Percentiles rank a stretch among this genome's conserved stretches.
Conservation (phyloP, 2,329 filamentous ascomycete genomes). For the Bipolaris gigantea region DNA sequence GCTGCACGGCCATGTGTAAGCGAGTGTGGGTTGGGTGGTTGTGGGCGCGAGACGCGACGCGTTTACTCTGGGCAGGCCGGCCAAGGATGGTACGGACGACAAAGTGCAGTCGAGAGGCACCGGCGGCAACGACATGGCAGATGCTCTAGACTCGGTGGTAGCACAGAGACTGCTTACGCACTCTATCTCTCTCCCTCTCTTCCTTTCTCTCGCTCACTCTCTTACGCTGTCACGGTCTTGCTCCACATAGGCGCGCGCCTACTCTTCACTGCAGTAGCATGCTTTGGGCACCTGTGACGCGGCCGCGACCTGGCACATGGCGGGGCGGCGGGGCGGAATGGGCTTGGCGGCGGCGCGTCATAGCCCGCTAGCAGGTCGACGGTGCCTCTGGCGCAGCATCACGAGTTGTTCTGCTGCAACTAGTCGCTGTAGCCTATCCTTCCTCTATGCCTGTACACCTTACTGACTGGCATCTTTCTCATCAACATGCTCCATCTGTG, state of each 20-base stretch:
- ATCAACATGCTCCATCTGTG: neutral
- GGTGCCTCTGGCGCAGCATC: neutral
- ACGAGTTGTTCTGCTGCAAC: slow-evolving; percentile 7
- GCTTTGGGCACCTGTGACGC: neutral
- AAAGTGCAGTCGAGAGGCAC: neutral
- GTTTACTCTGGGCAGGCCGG: slow-evolving; percentile 5
- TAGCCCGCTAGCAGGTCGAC: slow-evolving; percentile 5
- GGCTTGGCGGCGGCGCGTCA: slow-evolving; percentile 18
- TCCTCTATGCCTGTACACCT: slow-evolving; percentile 2
- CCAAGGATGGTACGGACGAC: neutral
- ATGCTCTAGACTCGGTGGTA: neutral
- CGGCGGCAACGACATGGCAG: neutral
- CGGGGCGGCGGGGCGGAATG: neutral
- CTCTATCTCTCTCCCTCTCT: neutral
- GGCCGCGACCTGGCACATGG: neutral
- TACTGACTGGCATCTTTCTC: neutral
- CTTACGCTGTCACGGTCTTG: neutral
- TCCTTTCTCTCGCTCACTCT: neutral
- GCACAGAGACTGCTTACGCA: no score
- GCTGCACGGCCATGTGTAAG: slow-evolving; percentile 19
- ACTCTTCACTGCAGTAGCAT: neutral
- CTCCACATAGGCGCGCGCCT: neutral
- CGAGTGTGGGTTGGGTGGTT: neutral
- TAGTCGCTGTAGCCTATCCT: slow-evolving; percentile 7
- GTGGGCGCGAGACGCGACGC: slow-evolving; percentile 17